A percentile compares a stretch with the other conserved stretches of the same genome.
Conservation (phyloP, 441 rosid genomes). For the Hypseocharis bilobata region DNA sequence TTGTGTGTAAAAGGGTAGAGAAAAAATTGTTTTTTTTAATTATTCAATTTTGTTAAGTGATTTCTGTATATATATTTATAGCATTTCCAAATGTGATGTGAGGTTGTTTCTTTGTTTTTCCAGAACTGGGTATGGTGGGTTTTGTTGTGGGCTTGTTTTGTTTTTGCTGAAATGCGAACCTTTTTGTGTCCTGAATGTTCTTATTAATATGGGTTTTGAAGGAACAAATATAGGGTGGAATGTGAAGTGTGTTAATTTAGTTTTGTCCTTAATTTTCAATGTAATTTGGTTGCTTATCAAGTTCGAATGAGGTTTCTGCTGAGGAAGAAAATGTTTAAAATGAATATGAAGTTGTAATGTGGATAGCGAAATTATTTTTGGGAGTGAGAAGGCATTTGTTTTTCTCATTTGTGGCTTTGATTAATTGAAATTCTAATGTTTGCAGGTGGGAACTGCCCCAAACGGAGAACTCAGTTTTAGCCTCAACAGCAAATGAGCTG, state of each 20-base stretch:
- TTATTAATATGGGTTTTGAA: no score
- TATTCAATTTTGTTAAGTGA: no score
- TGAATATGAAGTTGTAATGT: constrained; percentile 4
- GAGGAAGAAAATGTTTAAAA: no score
- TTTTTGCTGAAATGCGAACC: no score
- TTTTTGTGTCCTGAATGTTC: no score
- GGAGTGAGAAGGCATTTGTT: no score
- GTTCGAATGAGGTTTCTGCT: no score
- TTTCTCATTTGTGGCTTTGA: constrained; percentile 3
- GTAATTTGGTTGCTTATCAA: not conserved
- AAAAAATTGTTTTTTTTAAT: not conserved
- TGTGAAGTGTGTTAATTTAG: no score
- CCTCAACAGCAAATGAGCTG: constrained; percentile 78
- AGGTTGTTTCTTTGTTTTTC: no score
- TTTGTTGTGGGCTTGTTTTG: not conserved
- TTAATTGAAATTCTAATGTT: not conserved
- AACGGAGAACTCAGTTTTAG: constrained; percentile 37
- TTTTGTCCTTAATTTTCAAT: not conserved
- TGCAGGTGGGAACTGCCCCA: constrained; percentile 71
- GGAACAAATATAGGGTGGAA: no score
- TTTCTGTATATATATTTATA: no score
- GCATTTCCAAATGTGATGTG: no score
- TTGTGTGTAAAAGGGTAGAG: not conserved
- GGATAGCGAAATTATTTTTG: not conserved
- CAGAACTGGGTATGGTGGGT: constrained; percentile 2